Evolutionary conservation across 129 eudicot species (phyloP).

Genomic region (Helianthus tuberosus): DNA sequence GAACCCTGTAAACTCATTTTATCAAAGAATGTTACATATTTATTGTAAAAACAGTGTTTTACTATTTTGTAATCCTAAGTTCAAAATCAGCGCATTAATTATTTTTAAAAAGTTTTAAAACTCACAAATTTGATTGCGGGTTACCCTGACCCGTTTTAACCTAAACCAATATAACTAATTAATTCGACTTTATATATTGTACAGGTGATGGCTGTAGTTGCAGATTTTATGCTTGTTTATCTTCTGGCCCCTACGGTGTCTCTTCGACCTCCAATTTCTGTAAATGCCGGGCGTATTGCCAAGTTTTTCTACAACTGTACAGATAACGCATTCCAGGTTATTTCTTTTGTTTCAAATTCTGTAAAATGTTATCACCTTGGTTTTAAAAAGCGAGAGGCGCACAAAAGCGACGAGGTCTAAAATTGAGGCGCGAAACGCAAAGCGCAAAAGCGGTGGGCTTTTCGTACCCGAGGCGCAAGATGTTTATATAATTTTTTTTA

Average conservation of each 20-base stretch:
- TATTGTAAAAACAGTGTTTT: too few species aligned
- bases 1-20: too few species aligned
- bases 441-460: too few species aligned
- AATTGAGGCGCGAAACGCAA: too few species aligned
- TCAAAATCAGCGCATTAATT: too few species aligned
- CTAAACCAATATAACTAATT: not conserved
- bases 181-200: not conserved
- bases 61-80: not conserved
- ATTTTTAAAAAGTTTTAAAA: not conserved
- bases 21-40: too few species aligned
- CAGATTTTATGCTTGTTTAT: constrained; percentile 94
- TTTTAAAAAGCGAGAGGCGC: too few species aligned
- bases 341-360: not conserved
- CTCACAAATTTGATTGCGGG: too few species aligned
- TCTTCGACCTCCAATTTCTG: constrained; percentile 75
- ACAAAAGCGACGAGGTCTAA: too few species aligned
- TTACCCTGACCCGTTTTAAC: not conserved
- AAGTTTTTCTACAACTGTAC: constrained; percentile 83
- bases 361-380: too few species aligned
- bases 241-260: constrained; percentile 95
- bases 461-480: too few species aligned
- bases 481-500: too few species aligned
- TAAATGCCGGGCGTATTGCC: constrained; percentile 71
- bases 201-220: constrained; percentile 93
- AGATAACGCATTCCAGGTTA: constrained; percentile 92